Evolutionary conservation across 108 stramenopile genomes (phyloP).

Genomic region (Pinguiococcus pyrenoidosus): DNA sequence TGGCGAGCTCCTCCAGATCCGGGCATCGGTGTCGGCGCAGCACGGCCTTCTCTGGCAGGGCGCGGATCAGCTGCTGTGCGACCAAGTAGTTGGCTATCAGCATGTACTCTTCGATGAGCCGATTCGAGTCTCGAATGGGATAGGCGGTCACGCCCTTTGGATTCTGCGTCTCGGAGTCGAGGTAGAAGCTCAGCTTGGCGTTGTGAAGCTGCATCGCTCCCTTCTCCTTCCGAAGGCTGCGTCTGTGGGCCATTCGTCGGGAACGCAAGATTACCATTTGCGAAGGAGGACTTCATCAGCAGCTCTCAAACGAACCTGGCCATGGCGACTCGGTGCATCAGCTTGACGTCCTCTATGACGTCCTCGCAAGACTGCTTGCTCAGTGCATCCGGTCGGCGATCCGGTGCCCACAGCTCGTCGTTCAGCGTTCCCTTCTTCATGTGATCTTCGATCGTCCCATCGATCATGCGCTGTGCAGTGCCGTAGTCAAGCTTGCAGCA

Average conservation of each 20-base stretch:
- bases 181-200: constrained; percentile 70
- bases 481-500: constrained; percentile 85
- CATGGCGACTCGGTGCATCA: constrained; percentile 57
- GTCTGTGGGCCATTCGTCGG: constrained; percentile 58
- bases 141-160: constrained; percentile 63
- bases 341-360: constrained; percentile 66
- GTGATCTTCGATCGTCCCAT: constrained; percentile 35
- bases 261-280: too few relatives aligned
- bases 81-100: constrained; percentile 90
- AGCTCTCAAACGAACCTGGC: too few relatives aligned
- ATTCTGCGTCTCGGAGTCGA: constrained; percentile 69
- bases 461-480: constrained; percentile 88
- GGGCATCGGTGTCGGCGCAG: too few relatives aligned
- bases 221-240: constrained; percentile 60
- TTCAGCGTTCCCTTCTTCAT: background rate
- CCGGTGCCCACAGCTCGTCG: background rate
- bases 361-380: constrained; percentile 49
- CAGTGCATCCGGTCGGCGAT: background rate
- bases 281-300: too few relatives aligned
- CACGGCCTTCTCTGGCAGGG: too few relatives aligned
- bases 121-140: constrained; percentile 78
- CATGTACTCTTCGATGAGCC: constrained; percentile 94
- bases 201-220: constrained; percentile 76
- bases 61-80: constrained; percentile 73
- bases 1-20: too few relatives aligned